Percentiles rank a stretch among this genome's conserved stretches.
Evolutionary conservation across 345 rosid genomes (phyloP).

Genomic region (Kernera saxatilis): DNA sequence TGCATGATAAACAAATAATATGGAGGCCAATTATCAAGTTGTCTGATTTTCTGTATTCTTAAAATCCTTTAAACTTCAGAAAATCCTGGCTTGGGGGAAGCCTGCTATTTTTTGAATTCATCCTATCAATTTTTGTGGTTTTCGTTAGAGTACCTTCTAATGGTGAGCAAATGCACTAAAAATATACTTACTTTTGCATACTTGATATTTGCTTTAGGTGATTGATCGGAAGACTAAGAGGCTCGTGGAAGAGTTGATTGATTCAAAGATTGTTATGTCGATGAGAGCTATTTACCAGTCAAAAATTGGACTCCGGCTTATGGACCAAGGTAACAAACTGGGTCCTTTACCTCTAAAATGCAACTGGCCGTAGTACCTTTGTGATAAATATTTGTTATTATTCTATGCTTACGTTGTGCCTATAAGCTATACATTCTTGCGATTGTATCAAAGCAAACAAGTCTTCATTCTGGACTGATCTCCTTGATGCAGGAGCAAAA

Average conservation of each 20-base stretch:
- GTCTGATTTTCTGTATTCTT: neutral
- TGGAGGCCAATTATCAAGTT: conserved; percentile 3
- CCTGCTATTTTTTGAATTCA: neutral
- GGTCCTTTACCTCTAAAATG: neutral
- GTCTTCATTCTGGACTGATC: conserved; percentile 11
- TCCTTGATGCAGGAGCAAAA: conserved; percentile 64
- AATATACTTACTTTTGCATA: neutral
- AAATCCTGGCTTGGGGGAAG: neutral
- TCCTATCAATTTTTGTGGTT: neutral
- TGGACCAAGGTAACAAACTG: conserved; percentile 60
- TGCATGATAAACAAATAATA: neutral
- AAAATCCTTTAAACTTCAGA: neutral
- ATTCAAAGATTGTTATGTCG: conserved; percentile 84
- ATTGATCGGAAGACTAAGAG: conserved; percentile 80
- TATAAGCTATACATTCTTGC: conserved; percentile 3
- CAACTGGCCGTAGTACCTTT: neutral
- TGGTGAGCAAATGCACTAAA: neutral
- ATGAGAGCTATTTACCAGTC: conserved; percentile 97
- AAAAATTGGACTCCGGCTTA: conserved; percentile 78
- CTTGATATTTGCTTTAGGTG: conserved; percentile 49
- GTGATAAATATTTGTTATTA: neutral
- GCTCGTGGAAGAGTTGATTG: conserved; percentile 88
- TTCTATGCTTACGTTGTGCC: neutral
- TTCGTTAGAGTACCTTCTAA: neutral
- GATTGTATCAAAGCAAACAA: neutral